phyloP scores from a whole-genome alignment of 2,329 filamentous ascomycete species.

The Calonectria fujianensis region DNA sequence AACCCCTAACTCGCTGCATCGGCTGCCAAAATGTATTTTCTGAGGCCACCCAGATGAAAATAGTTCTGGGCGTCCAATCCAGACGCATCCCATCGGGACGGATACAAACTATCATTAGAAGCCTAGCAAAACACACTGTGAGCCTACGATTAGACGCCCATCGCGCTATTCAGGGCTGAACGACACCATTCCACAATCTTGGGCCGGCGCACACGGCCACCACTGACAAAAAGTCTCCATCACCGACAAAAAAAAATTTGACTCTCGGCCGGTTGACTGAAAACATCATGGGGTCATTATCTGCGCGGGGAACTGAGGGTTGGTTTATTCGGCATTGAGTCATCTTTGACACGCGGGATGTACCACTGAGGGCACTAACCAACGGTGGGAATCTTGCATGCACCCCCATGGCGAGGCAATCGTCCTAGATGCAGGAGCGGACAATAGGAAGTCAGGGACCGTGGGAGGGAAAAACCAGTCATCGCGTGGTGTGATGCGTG shows the following conservation, averaged over 20 bases:
- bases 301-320: conserved; percentile 23
- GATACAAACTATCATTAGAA: conserved; percentile 11
- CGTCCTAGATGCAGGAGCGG: conserved; percentile 40
- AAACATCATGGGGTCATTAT: conserved; percentile 49
- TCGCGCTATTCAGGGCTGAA: not conserved
- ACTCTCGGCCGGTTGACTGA: conserved; percentile 35
- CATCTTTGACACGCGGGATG: conserved; percentile 44
- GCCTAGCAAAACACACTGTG: not conserved
- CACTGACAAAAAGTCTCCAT: conserved; percentile 20
- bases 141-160: conserved; percentile 33
- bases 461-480: conserved; percentile 29
- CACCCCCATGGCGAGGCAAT: conserved; percentile 36
- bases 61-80: conserved; percentile 8
- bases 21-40: conserved; percentile 32
- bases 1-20: conserved; percentile 4
- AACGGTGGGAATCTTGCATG: conserved; percentile 13
- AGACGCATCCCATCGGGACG: not conserved
- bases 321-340: conserved; percentile 52
- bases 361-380: conserved; percentile 10
- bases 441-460: conserved; percentile 30
- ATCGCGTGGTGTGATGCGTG: conserved; percentile 40
- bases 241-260: conserved; percentile 8
- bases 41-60: conserved; percentile 29
- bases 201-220: conserved; percentile 8
- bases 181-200: conserved; percentile 17